These are phyloP conservation scores for Phytophthora citricola DNA, from an alignment of 352 stramenopile genomes.

Conservation along the genomic window DNA sequence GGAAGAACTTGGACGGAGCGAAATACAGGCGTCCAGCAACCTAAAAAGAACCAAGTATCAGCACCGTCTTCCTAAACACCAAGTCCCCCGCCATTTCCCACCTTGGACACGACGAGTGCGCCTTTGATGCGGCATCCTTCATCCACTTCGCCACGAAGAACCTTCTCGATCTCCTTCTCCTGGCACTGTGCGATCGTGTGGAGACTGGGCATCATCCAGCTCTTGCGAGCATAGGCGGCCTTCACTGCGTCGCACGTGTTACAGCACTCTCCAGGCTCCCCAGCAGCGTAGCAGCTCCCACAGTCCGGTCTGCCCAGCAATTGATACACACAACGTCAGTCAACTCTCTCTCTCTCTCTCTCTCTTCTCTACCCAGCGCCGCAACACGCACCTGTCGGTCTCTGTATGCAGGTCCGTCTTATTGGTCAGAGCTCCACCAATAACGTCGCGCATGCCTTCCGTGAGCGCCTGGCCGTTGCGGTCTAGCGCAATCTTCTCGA, in stretches of 20 bases:
- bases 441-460: slow-evolving; percentile 62
- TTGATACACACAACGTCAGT: slow-evolving; percentile 12
- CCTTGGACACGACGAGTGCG: slow-evolving; percentile 79
- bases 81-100: slow-evolving; percentile 9
- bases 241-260: slow-evolving; percentile 76
- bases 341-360: neutral
- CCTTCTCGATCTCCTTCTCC: slow-evolving; percentile 77
- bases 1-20: slow-evolving; percentile 84
- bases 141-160: slow-evolving; percentile 74
- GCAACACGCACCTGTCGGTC: slow-evolving; percentile 47
- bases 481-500: slow-evolving; percentile 79
- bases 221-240: slow-evolving; percentile 64
- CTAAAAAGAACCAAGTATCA: slow-evolving; percentile 37
- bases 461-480: slow-evolving; percentile 48
- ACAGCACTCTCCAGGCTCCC: slow-evolving; percentile 69
- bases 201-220: slow-evolving; percentile 83
- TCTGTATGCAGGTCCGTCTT: slow-evolving; percentile 64
- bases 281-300: slow-evolving; percentile 82
- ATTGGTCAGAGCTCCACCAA: slow-evolving; percentile 77
- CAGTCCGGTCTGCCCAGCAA: slow-evolving; percentile 51
- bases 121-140: slow-evolving; percentile 84
- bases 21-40: slow-evolving; percentile 85
- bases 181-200: slow-evolving; percentile 83
- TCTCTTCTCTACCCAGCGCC: neutral
- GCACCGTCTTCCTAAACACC: neutral